A percentile compares a stretch with the other conserved stretches of the same genome.
phyloP scores from a whole-genome alignment of 805 yeast species.

The Brettanomyces bruxellensis region DNA sequence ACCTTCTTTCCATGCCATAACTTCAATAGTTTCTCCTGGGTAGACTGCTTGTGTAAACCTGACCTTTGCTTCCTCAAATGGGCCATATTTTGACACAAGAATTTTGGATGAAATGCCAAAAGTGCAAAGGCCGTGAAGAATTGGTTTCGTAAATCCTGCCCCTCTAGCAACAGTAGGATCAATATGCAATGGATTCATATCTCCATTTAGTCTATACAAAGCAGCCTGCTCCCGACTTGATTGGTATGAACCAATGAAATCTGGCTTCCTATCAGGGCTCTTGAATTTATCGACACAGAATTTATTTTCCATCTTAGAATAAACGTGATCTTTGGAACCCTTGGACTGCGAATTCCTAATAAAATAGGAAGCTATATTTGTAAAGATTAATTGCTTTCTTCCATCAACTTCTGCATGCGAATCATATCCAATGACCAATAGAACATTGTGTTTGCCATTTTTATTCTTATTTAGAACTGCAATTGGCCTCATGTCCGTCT shows the following conservation, averaged over 20 bases:
- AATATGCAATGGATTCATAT: conserved; percentile 89
- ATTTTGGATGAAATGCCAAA: conserved; percentile 77
- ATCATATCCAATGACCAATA: conserved; percentile 64
- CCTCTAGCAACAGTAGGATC: conserved; percentile 87
- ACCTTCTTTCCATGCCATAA: conserved; percentile 79
- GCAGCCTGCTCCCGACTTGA: conserved; percentile 76
- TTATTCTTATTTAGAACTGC: conserved; percentile 62
- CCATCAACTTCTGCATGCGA: conserved; percentile 42
- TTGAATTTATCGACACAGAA: conserved; percentile 58
- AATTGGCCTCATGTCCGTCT: conserved; percentile 57
- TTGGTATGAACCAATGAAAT: conserved; percentile 47
- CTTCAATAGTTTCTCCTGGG: conserved; percentile 85
- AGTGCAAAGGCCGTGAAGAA: conserved; percentile 85
- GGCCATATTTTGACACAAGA: conserved; percentile 72
- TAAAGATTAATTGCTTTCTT: conserved; percentile 58
- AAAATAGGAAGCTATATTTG: conserved; percentile 79
- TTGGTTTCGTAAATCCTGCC: conserved; percentile 79
- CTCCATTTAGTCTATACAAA: conserved; percentile 85
- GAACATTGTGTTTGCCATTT: conserved; percentile 58
- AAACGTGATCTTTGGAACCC: conserved; percentile 37
- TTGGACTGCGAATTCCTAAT: conserved; percentile 64
- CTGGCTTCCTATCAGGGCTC: conserved; percentile 48
- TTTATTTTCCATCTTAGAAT: conserved; percentile 33
- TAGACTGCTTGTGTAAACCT: conserved; percentile 87
- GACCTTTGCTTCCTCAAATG: conserved; percentile 75